Evolutionary conservation across 1,139 yeast genomes (phyloP).

Genomic region (Komagataea norvegica): DNA sequence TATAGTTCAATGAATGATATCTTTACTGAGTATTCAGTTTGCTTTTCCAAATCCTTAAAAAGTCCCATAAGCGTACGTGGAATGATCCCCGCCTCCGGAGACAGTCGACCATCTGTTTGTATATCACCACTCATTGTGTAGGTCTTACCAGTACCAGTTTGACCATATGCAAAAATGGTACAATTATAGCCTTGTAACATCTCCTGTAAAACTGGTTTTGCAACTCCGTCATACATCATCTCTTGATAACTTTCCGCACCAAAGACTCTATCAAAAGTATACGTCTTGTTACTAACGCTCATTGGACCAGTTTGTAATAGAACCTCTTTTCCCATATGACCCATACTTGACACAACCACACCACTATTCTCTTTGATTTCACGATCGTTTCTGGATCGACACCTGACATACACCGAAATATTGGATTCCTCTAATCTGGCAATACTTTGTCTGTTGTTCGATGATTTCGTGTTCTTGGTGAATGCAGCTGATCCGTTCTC

Average conservation of each 20-base stretch:
- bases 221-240: slow-evolving; percentile 53
- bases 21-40: slow-evolving; percentile 54
- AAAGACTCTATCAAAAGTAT: slow-evolving; percentile 63
- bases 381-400: slow-evolving; percentile 67
- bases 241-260: slow-evolving; percentile 72
- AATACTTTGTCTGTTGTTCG: slow-evolving; percentile 17
- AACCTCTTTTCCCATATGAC: slow-evolving; percentile 33
- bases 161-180: slow-evolving; percentile 83
- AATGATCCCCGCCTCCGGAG: slow-evolving; percentile 57
- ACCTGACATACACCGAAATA: slow-evolving; percentile 76
- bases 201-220: slow-evolving; percentile 54
- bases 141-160: slow-evolving; percentile 87
- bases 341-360: slow-evolving; percentile 47
- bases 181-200: slow-evolving; percentile 65
- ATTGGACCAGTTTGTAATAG: slow-evolving; percentile 28
- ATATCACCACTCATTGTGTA: slow-evolving; percentile 81
- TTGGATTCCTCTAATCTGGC: slow-evolving; percentile 31
- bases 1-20: slow-evolving; percentile 70
- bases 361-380: slow-evolving; percentile 66
- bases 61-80: slow-evolving; percentile 57
- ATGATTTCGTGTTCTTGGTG: slow-evolving; percentile 20
- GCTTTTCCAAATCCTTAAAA: slow-evolving; percentile 39
- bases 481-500: slow-evolving; percentile 6
- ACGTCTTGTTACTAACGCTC: slow-evolving; percentile 39
- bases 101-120: slow-evolving; percentile 20